Conservation (phyloP, 371 early-diverging fungal genomes). For the Cokeromyces recurvatus region DNA sequence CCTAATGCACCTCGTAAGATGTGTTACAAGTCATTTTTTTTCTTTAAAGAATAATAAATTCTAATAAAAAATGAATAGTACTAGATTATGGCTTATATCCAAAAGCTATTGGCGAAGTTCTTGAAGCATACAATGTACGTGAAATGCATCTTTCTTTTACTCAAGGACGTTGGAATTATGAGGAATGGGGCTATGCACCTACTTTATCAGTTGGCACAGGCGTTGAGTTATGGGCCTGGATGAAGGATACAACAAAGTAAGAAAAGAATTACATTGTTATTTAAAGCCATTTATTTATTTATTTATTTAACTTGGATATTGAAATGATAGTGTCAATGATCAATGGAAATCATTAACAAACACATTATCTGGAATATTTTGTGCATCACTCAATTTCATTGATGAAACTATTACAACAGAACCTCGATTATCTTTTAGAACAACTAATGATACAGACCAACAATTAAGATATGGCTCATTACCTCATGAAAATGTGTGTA, state of each 20-base stretch:
- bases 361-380: slow-evolving; percentile 88
- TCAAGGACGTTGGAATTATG: slow-evolving; percentile 84
- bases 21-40: too few species aligned
- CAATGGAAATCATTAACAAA: slow-evolving; percentile 89
- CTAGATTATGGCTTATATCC: slow-evolving; percentile 76
- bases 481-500: slow-evolving; percentile 92
- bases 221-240: slow-evolving; percentile 79
- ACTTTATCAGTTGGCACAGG: slow-evolving; percentile 65
- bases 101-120: slow-evolving; percentile 81
- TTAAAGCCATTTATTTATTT: not conserved
- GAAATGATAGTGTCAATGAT: slow-evolving; percentile 46
- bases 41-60: too few species aligned
- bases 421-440: slow-evolving; percentile 63
- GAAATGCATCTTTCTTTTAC: slow-evolving; percentile 87
- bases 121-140: slow-evolving; percentile 66
- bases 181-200: slow-evolving; percentile 71
- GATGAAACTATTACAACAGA: slow-evolving; percentile 74
- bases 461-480: slow-evolving; percentile 73
- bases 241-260: slow-evolving; percentile 51
- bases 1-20: slow-evolving; percentile 25
- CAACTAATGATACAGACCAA: slow-evolving; percentile 4
- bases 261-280: not conserved
- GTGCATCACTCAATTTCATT: slow-evolving; percentile 93
- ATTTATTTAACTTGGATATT: not conserved
- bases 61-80: too few species aligned